These are phyloP conservation scores for Ocimum tenuiflorum DNA, from an alignment of 257 asterid genomes.

Conservation along the genomic window DNA sequence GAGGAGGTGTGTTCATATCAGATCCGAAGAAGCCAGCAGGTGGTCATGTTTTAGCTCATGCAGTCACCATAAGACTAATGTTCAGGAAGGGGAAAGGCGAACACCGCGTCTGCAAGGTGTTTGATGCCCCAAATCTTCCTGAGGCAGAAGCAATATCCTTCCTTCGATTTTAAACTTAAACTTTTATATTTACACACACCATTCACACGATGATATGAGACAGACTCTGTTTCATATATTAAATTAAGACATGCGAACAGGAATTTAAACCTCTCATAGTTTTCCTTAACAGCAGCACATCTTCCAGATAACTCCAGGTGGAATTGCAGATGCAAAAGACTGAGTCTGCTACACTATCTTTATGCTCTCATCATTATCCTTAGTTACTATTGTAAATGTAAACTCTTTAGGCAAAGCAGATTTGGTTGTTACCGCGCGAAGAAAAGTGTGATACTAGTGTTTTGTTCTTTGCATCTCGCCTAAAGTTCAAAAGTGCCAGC, in stretches of 20 bases:
- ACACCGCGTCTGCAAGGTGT: slow-evolving; percentile 98
- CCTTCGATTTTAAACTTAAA: not conserved
- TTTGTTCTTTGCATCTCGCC: not conserved
- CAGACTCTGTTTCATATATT: not conserved
- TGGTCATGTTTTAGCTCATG: slow-evolving; percentile 96
- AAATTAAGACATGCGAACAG: not conserved
- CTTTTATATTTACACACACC: slow-evolving; percentile 1
- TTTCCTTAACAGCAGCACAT: slow-evolving; percentile 54
- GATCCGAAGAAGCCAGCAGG: slow-evolving; percentile 99
- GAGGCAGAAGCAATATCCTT: slow-evolving; percentile 99
- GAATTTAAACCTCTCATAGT: not conserved
- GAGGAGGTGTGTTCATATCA: slow-evolving; percentile 94
- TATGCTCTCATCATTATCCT: not conserved
- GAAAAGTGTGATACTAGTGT: not conserved
- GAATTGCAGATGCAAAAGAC: slow-evolving; percentile 96
- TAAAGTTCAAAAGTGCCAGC: not conserved
- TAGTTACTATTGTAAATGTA: not conserved
- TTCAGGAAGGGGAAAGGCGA: slow-evolving; percentile 99
- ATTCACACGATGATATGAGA: not conserved
- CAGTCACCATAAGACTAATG: slow-evolving; percentile 92
- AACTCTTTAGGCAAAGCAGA: not conserved
- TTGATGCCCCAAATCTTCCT: slow-evolving; percentile 97
- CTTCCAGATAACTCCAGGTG: slow-evolving; percentile 93
- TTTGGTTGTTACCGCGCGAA: not conserved
- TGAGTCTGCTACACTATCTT: slow-evolving; percentile 20